A percentile compares a stretch with the other conserved stretches of the same genome.
These are phyloP conservation scores for Trebouxia sp. DNA, from an alignment of 139 green algal genomes.

Conservation along the genomic window DNA sequence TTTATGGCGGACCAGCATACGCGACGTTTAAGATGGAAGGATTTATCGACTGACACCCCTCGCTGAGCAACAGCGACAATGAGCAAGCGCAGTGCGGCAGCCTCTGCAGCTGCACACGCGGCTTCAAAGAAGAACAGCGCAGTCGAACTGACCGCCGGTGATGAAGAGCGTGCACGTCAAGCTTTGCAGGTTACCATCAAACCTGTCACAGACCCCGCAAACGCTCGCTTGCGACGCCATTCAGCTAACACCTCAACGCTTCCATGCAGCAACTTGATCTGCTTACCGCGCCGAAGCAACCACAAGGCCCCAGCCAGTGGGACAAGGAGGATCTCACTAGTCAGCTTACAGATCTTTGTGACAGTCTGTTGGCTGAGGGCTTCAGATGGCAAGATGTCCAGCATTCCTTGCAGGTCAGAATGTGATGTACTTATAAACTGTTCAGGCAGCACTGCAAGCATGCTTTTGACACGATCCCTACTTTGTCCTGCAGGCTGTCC, in stretches of 20 bases:
- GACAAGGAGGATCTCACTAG: conserved; percentile 19
- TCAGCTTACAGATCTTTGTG: conserved; percentile 13
- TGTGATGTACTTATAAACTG: conserved; percentile 6
- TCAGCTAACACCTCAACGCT: too few relatives aligned
- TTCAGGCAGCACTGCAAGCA: background rate
- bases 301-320: background rate
- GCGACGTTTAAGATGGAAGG: too few relatives aligned
- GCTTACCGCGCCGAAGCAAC: background rate
- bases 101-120: conserved; percentile 40
- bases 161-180: conserved; percentile 31
- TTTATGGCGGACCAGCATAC: too few relatives aligned
- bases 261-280: background rate
- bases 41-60: too few relatives aligned
- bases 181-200: conserved; percentile 34
- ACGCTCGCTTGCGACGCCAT: too few relatives aligned
- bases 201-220: too few relatives aligned
- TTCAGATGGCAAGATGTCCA: conserved; percentile 4
- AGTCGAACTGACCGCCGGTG: conserved; percentile 31
- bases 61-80: too few relatives aligned
- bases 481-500: conserved; percentile 21
- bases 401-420: conserved; percentile 1
- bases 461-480: background rate
- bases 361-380: conserved; percentile 5
- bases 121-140: conserved; percentile 42
- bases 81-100: conserved; percentile 25